Base-by-base conservation (phyloP, 345 rosid genomes). In the Euphorbia lathyris region DNA sequence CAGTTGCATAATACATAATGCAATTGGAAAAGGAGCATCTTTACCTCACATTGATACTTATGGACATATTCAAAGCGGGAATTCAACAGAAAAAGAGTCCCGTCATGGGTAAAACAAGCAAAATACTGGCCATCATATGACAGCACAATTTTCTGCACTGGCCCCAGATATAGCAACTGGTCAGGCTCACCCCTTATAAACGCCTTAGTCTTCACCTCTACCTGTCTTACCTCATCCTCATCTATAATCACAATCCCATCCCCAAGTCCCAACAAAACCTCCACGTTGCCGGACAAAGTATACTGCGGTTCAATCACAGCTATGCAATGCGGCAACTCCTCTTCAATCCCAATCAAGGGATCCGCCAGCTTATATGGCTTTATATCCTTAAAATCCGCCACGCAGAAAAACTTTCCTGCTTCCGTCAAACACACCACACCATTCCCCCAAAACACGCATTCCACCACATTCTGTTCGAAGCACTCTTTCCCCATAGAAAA, bases 251-350 rank as follows among this genome's bases (percentile, higher is more conserved):
- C 71, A 63, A 90, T 76, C 4, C 91, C 86, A 60, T 84, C 84
- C 0, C 86, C 85, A 17, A 86, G 72, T 7, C 87, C 97, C 5
- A 87, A 77, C 80, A 95, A 38, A 52, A 95, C 91, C 85, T 90
- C 97, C 74, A 87, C 96, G 65, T 83, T 78, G 53, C 99, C 99
- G 0, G 96, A 86, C 84, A 92, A 83, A 0, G 92, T 93, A 74
- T 86, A 88, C 86, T 95, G 88, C 3, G 99, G 99, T 76, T 95
- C 98, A 42, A 91, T 85, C 53, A 95, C 90, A 11, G 94, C 91
- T 79, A 87, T 62, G 40, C 96, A 92, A 72, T 77, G 82, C 0
- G 93, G 90, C 74, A 75, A 68, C 72, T 86, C 87, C 34, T 84
- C 97, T 9, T 4, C 67, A 5, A 57, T 17, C 76, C 82, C 96